phyloP scores from a whole-genome alignment of 345 rosid genomes.

The Lepidium sativum region DNA sequence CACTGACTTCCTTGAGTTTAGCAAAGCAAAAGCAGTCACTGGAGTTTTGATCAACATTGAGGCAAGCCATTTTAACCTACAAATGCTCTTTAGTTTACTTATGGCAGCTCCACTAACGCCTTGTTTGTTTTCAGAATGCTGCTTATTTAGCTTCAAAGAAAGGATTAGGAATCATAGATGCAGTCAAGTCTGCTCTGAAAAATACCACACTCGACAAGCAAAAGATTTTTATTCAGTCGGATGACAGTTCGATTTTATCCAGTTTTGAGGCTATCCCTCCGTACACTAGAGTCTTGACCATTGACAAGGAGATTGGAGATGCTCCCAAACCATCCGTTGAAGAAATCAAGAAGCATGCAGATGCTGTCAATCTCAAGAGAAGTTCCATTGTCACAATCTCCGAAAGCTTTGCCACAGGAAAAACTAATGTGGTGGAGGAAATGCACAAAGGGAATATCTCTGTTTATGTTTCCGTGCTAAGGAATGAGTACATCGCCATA shows the following conservation, averaged over 20 bases:
- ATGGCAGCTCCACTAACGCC: neutral
- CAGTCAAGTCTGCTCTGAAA: slow-evolving; percentile 41
- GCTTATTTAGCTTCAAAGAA: slow-evolving; percentile 77
- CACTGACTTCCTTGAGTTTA: slow-evolving; percentile 53
- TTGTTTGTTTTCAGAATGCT: slow-evolving; percentile 48
- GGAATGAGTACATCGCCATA: slow-evolving; percentile 51
- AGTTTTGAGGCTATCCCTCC: slow-evolving; percentile 37
- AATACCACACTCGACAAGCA: slow-evolving; percentile 63
- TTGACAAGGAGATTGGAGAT: too few species aligned
- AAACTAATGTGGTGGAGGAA: too few species aligned
- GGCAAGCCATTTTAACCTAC: slow-evolving; percentile 25
- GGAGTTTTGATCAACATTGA: slow-evolving; percentile 72
- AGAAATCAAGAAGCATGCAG: too few species aligned
- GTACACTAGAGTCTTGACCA: slow-evolving; percentile 45
- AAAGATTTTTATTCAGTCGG: slow-evolving; percentile 61
- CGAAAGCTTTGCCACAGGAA: too few species aligned
- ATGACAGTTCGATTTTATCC: slow-evolving; percentile 57
- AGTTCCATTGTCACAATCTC: too few species aligned
- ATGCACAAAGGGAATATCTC: too few species aligned
- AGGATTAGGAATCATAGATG: slow-evolving; percentile 51
- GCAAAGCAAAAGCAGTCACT: slow-evolving; percentile 55
- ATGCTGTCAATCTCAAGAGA: too few species aligned
- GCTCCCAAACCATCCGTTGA: too few species aligned
- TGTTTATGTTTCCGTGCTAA: slow-evolving; percentile 49
- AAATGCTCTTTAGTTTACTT: neutral